Conservation (phyloP, 257 asterid species). For the Primulina tabacum region DNA sequence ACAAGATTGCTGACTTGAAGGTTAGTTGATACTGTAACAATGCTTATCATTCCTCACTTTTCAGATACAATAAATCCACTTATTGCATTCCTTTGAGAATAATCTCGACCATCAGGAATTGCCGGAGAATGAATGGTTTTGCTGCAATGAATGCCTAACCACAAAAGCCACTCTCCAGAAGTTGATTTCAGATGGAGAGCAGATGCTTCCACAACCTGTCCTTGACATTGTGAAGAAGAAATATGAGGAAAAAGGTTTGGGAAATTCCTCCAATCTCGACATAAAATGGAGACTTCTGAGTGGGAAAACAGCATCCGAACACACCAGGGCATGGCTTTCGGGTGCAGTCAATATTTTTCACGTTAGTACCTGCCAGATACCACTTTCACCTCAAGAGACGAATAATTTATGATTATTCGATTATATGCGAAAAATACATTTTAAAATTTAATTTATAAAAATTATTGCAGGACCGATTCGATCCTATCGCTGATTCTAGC, state of each 20-base stretch:
- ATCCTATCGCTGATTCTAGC: conserved; percentile 74
- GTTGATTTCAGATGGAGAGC: conserved; percentile 56
- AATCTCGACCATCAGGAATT: conserved; percentile 48
- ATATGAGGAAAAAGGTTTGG: conserved; percentile 32
- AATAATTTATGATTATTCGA: background rate
- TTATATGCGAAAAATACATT: background rate
- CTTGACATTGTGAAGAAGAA: conserved; percentile 47
- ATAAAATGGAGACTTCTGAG: conserved; percentile 75
- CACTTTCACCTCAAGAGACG: background rate
- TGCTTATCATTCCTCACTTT: conserved; percentile 3
- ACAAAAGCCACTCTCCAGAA: conserved; percentile 56
- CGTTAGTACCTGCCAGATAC: background rate
- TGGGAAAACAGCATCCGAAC: conserved; percentile 48
- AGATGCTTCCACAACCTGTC: conserved; percentile 53
- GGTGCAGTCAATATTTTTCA: background rate
- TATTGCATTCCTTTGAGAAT: conserved; percentile 7
- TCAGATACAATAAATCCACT: conserved; percentile 6
- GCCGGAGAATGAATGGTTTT: conserved; percentile 84
- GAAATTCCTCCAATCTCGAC: conserved; percentile 36
- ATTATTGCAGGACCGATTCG: conserved; percentile 69
- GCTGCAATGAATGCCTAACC: conserved; percentile 53
- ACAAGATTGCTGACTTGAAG: conserved; percentile 63
- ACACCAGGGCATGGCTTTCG: background rate
- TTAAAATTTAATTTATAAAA: background rate
- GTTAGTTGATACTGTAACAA: conserved; percentile 31